These are phyloP conservation scores for Trichoderma atrobrunneum DNA, from an alignment of 2,329 filamentous ascomycete species.

Conservation along the genomic window DNA sequence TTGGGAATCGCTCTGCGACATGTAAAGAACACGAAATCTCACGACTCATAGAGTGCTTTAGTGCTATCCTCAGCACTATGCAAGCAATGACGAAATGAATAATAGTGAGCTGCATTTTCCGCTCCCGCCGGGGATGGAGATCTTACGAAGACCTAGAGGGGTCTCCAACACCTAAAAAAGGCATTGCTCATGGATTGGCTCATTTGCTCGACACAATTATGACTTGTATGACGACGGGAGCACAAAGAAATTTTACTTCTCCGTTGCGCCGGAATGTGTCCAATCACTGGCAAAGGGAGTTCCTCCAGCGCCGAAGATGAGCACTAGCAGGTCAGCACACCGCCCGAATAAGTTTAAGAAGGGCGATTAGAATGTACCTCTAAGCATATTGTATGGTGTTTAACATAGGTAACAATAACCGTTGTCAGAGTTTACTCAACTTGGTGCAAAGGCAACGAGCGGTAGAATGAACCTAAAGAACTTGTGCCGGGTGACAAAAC, in stretches of 20 bases:
- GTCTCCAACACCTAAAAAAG: no score
- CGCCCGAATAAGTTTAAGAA: not conserved
- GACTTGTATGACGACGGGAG: not conserved
- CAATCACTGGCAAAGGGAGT: not conserved
- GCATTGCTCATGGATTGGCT: no score
- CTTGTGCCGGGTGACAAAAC: not conserved
- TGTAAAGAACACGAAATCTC: not conserved
- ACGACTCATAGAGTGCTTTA: not conserved
- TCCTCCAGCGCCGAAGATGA: not conserved
- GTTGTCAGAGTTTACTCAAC: not conserved
- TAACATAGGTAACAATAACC: not conserved
- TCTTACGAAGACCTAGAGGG: not conserved
- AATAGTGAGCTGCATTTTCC: not conserved
- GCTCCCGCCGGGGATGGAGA: not conserved
- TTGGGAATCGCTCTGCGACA: no score
- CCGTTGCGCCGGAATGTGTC: not conserved
- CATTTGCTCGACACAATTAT: not conserved
- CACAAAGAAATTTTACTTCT: not conserved
- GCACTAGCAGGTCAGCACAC: not conserved
- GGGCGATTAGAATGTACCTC: not conserved
- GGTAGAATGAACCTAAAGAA: not conserved
- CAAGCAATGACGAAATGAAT: not conserved
- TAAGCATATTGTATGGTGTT: not conserved
- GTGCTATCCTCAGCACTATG: slow-evolving; percentile 2
- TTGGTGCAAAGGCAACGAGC: not conserved